These are phyloP conservation scores for Tephrocybe sp. DNA, from an alignment of 768 basidiomycete genomes.

Conservation along the genomic window DNA sequence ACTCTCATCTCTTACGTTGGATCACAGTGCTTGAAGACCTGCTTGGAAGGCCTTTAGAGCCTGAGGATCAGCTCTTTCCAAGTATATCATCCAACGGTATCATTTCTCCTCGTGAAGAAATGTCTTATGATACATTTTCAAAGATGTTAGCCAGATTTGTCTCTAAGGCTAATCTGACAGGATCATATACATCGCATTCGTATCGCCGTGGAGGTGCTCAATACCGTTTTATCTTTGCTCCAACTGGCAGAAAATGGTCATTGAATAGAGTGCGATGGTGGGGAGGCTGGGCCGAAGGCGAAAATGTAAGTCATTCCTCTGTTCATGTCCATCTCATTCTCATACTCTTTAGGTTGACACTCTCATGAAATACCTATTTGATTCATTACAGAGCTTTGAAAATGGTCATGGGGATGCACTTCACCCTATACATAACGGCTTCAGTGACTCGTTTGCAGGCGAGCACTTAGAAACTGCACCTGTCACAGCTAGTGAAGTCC, in stretches of 20 bases:
- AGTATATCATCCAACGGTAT: constrained; percentile 24
- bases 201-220: constrained; percentile 36
- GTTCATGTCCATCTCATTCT: too few species aligned
- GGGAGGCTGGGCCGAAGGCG: constrained; percentile 39
- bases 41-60: constrained; percentile 19
- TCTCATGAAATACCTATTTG: constrained; percentile 32
- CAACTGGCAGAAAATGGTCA: constrained; percentile 33
- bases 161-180: constrained; percentile 19
- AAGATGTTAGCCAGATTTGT: constrained; percentile 27
- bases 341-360: constrained; percentile 27
- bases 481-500: neutral
- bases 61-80: constrained; percentile 34
- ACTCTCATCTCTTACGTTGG: constrained; percentile 25
- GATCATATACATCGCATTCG: constrained; percentile 31
- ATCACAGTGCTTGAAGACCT: constrained; percentile 15
- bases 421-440: constrained; percentile 20
- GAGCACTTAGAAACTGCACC: constrained; percentile 15
- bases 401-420: constrained; percentile 27
- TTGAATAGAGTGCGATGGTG: constrained; percentile 36
- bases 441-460: constrained; percentile 25
- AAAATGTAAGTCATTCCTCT: constrained; percentile 30
- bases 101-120: constrained; percentile 19
- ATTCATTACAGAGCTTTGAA: constrained; percentile 30
- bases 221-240: too few species aligned
- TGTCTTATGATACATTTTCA: constrained; percentile 28